Conservation (phyloP, 2,329 filamentous ascomycete genomes). For the Alternaria incomplexa region DNA sequence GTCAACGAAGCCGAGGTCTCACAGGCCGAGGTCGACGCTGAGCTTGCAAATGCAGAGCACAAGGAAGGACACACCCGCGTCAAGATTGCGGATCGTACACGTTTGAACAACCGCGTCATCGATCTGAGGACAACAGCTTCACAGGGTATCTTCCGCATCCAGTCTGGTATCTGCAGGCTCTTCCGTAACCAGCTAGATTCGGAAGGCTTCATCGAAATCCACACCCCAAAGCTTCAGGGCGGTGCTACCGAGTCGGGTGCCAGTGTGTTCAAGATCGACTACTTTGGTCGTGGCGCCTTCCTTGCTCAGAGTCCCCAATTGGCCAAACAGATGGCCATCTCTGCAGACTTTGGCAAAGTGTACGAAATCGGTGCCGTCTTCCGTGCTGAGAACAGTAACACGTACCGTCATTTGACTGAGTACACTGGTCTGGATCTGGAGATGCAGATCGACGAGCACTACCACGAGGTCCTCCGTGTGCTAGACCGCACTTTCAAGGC, state of each 20-base stretch:
- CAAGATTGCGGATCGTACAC: constrained; percentile 73
- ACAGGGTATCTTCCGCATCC: constrained; percentile 86
- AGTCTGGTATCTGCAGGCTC: constrained; percentile 77
- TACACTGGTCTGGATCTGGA: constrained; percentile 93
- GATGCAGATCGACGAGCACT: constrained; percentile 88
- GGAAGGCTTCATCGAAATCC: constrained; percentile 86
- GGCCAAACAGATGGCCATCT: constrained; percentile 91
- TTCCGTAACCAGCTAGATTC: constrained; percentile 79
- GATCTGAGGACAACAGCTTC: constrained; percentile 86
- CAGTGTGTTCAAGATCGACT: constrained; percentile 89
- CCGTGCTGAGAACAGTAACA: constrained; percentile 94
- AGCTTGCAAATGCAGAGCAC: constrained; percentile 57
- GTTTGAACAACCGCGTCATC: constrained; percentile 78
- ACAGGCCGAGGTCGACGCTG: constrained; percentile 61
- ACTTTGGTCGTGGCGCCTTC: constrained; percentile 87
- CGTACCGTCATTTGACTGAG: constrained; percentile 90
- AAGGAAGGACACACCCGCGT: constrained; percentile 63
- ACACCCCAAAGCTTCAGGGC: constrained; percentile 90
- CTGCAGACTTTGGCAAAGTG: constrained; percentile 85
- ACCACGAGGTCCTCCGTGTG: constrained; percentile 82
- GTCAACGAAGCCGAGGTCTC: constrained; percentile 73
- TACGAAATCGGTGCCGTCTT: constrained; percentile 92
- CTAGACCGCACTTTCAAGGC: constrained; percentile 82
- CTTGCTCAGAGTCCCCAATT: constrained; percentile 90
- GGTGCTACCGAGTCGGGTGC: constrained; percentile 90